Base-by-base conservation (phyloP, 2,329 filamentous ascomycete genomes). In the Aureobasidium sp. region DNA sequence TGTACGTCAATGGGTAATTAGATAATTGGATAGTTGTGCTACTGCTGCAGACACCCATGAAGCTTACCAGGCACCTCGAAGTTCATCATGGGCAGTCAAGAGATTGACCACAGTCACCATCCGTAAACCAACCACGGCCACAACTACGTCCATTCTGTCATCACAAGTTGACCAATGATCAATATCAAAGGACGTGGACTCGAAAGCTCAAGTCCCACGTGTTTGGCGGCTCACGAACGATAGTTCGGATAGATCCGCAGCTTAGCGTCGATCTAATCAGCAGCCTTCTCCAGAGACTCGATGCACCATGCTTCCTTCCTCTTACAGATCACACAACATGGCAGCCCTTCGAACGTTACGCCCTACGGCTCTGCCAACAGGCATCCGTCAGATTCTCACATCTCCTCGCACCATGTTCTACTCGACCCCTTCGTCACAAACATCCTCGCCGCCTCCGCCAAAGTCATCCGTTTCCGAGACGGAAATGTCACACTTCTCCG, bases 401-500 rank as follows among this genome's bases (percentile, higher is more conserved):
- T 29, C 40, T n/a, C 23, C 43, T 19, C 60, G 50, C 35, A 40
- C 13, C 11, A 57, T 35, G 38, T 31, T 45, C 35, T 58, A 61
- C 27, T 61, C 60, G 15, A 50, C 60, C 6, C 40, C 51, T 0
- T 40, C 57, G 25, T 27, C 49, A 60, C 49, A 45, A 27, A 10
- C 49, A 25, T n/a, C 62, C 42, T 19, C 60, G 40, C 60, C 45
- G 47, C 62, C 33, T 35, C 38, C 45, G 31, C 17, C 58, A 62
- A 42, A 60, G 5, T 69, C 87, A 50, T 91, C 89, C 60, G 89
- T 99, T 74, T 95, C 95, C 69, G 83, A 89, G 57, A 84, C 87
- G 66, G 93, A 99, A 78, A 84, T 99, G 65, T 89, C 88, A 19
- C 94, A 99, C 78, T 99, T 99, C 82, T 91, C 91, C 70, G 85